Percentiles rank a stretch among this genome's conserved stretches.
Conservation (phyloP, 345 rosid genomes). For the Arabidopsis arenosa region DNA sequence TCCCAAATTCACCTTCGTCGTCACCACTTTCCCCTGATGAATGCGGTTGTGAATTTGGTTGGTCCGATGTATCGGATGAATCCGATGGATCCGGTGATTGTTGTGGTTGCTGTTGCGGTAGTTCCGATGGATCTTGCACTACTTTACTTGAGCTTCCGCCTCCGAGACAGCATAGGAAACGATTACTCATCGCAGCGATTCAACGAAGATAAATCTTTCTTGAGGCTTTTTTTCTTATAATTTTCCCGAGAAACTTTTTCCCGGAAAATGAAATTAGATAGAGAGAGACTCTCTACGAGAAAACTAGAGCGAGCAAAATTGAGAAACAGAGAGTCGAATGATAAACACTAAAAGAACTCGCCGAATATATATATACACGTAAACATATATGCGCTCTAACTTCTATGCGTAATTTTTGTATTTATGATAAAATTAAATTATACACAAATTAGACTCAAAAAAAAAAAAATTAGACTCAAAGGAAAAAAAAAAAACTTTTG, state of each 20-base stretch:
- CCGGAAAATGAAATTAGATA: slow-evolving; percentile 27
- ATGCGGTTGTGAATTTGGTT: background rate
- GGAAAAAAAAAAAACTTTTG: background rate
- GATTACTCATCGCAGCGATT: slow-evolving; percentile 10
- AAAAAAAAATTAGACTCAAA: background rate
- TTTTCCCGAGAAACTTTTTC: slow-evolving; percentile 15
- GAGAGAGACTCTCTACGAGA: slow-evolving; percentile 9
- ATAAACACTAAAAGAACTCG: slow-evolving; percentile 2
- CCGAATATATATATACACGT: background rate
- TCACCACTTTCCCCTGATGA: background rate
- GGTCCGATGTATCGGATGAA: background rate
- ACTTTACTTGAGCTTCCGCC: slow-evolving; percentile 6
- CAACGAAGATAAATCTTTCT: slow-evolving; percentile 8
- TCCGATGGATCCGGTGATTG: background rate
- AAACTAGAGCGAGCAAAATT: background rate
- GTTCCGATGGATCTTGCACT: slow-evolving; percentile 4
- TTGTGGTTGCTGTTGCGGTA: background rate
- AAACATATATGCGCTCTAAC: background rate
- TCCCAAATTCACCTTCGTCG: background rate
- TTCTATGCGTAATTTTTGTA: background rate
- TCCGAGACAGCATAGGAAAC: slow-evolving; percentile 6
- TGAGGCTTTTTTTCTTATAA: slow-evolving; percentile 17
- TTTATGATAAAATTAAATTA: background rate
- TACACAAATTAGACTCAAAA: background rate
- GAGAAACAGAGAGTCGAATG: background rate